Conservation (phyloP, 192 early-diverging fungal species). For the Lobosporangium transversale region DNA sequence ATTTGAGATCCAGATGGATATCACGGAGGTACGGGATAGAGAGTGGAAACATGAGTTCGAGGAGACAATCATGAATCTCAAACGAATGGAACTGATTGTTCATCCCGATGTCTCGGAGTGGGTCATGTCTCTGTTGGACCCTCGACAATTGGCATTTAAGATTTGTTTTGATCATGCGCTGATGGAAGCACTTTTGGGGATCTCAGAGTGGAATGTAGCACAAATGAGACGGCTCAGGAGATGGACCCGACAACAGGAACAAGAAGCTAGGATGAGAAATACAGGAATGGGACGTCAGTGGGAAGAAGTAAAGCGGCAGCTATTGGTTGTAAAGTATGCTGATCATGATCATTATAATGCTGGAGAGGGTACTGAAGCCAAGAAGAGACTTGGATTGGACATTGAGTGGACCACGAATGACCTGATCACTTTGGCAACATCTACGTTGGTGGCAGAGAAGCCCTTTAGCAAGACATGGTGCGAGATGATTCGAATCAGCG, state of each 20-base stretch:
- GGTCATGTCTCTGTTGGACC: constrained; percentile 19
- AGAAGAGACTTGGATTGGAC: constrained; percentile 10
- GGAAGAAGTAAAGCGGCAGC: constrained; percentile 25
- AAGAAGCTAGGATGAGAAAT: constrained; percentile 11
- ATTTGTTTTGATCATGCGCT: constrained; percentile 44
- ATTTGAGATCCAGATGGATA: constrained; percentile 40
- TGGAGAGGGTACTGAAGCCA: neutral
- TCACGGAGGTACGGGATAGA: neutral
- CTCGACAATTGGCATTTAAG: constrained; percentile 9
- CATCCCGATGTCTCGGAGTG: constrained; percentile 31
- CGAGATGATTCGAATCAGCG: constrained; percentile 26
- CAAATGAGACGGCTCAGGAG: constrained; percentile 15
- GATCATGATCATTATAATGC: neutral
- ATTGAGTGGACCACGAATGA: constrained; percentile 47
- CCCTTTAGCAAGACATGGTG: constrained; percentile 14
- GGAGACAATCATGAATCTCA: constrained; percentile 14
- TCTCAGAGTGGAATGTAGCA: constrained; percentile 21
- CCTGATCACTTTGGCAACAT: constrained; percentile 1
- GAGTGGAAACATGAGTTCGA: constrained; percentile 34
- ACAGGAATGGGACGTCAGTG: constrained; percentile 7
- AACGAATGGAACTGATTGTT: constrained; percentile 2
- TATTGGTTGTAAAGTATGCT: neutral
- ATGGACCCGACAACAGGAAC: constrained; percentile 17
- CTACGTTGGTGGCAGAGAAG: constrained; percentile 10
- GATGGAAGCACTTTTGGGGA: constrained; percentile 18